Evolutionary conservation across 768 basidiomycete genomes (phyloP).

Genomic region (Xerocomus brunneocitrinus): DNA sequence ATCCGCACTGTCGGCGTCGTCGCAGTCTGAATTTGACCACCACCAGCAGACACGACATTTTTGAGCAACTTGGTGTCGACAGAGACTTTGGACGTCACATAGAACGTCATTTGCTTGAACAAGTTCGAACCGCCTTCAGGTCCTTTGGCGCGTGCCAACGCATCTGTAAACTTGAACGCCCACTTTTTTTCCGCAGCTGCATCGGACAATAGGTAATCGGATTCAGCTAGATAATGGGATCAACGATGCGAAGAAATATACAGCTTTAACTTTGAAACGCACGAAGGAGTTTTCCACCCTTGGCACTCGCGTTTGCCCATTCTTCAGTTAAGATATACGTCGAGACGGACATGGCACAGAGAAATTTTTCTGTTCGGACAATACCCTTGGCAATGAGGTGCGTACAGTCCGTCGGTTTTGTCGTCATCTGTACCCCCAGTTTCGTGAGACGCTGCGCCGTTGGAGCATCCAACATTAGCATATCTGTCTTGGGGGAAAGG

Average conservation of each 20-base stretch:
- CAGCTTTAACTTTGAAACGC: slow-evolving; percentile 24
- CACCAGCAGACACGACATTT: slow-evolving; percentile 60
- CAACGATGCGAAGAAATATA: neutral
- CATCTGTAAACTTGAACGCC: slow-evolving; percentile 57
- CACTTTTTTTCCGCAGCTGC: slow-evolving; percentile 59
- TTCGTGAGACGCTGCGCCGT: slow-evolving; percentile 49
- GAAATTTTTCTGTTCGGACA: slow-evolving; percentile 83
- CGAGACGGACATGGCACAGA: slow-evolving; percentile 64
- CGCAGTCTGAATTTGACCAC: slow-evolving; percentile 54
- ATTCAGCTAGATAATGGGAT: slow-evolving; percentile 48
- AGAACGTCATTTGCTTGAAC: slow-evolving; percentile 65
- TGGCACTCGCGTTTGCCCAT: slow-evolving; percentile 65
- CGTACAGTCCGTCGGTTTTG: slow-evolving; percentile 64
- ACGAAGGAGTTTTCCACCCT: slow-evolving; percentile 60
- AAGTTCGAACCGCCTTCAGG: slow-evolving; percentile 43
- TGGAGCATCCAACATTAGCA: neutral
- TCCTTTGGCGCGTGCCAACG: slow-evolving; percentile 53
- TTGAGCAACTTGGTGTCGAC: slow-evolving; percentile 59
- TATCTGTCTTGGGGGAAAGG: neutral
- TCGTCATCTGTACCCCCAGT: slow-evolving; percentile 63
- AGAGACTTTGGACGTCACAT: slow-evolving; percentile 62
- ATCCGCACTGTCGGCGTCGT: slow-evolving; percentile 52
- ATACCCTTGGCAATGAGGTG: slow-evolving; percentile 69
- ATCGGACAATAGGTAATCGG: slow-evolving; percentile 57
- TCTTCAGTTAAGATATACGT: slow-evolving; percentile 59